A percentile compares a stretch with the other conserved stretches of the same genome.
Evolutionary conservation across 2,329 filamentous ascomycete species (phyloP).

Genomic region (Fusarium brachygibbosum): DNA sequence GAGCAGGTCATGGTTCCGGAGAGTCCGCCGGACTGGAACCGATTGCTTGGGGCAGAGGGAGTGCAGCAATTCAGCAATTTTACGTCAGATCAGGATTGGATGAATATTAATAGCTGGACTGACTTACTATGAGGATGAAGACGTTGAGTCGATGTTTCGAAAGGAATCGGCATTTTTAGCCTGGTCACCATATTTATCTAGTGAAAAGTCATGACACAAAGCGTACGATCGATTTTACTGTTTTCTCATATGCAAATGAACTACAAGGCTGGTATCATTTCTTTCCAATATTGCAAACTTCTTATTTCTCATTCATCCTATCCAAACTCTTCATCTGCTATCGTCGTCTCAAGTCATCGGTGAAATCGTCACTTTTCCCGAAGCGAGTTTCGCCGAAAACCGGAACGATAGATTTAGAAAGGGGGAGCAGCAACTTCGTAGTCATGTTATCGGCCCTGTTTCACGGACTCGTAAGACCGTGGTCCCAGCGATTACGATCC

Average conservation of each 20-base stretch:
- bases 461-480: constrained; percentile 30
- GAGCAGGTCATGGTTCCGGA: constrained; percentile 46
- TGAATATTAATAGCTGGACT: constrained; percentile 47
- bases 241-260: neutral
- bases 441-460: constrained; percentile 31
- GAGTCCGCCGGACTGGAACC: constrained; percentile 46
- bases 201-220: no score
- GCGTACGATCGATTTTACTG: no score
- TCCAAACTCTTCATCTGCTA: no score
- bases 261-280: neutral
- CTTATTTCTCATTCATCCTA: no score
- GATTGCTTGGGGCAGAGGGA: constrained; percentile 40
- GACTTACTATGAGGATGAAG: constrained; percentile 20
- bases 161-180: neutral
- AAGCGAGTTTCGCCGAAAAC: constrained; percentile 20
- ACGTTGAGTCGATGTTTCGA: fast-evolving
- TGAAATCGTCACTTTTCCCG: neutral
- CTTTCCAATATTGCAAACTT: no score
- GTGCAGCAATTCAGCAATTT: constrained; percentile 36
- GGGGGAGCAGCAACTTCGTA: constrained; percentile 12
- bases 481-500: constrained; percentile 22
- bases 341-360: neutral
- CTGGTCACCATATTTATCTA: no score
- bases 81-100: constrained; percentile 44
- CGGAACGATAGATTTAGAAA: constrained; percentile 18